These are phyloP conservation scores for Pyracantha coccinea DNA, from an alignment of 331 rosid species.

Conservation along the genomic window DNA sequence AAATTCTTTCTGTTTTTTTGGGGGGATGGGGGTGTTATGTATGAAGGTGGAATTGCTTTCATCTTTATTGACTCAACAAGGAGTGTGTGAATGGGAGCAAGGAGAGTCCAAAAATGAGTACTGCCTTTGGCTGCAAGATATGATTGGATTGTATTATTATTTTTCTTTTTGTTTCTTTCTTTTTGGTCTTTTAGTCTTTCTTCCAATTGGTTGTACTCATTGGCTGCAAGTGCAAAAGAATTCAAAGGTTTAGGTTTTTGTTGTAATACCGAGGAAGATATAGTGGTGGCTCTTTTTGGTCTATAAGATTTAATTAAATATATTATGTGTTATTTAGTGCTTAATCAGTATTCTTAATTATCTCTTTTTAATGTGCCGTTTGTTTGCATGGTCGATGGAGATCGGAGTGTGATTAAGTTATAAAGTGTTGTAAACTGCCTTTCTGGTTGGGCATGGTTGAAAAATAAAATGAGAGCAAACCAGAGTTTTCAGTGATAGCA, in stretches of 20 bases:
- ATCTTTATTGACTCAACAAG: constrained; percentile 27
- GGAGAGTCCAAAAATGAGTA: constrained; percentile 35
- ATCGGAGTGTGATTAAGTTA: neutral
- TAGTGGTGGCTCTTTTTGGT: constrained; percentile 15
- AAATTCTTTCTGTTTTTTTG: neutral
- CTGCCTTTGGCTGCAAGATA: constrained; percentile 23
- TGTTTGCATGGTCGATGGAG: neutral
- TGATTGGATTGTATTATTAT: constrained; percentile 6
- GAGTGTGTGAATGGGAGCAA: constrained; percentile 45
- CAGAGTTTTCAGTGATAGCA: constrained; percentile 14
- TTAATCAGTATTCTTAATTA: neutral
- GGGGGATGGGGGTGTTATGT: neutral
- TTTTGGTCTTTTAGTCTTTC: constrained; percentile 16
- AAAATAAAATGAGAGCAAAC: constrained; percentile 11
- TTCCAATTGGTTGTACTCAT: constrained; percentile 2
- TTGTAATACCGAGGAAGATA: constrained; percentile 63
- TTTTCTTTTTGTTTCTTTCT: neutral
- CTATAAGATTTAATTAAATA: constrained; percentile 3
- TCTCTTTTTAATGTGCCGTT: neutral
- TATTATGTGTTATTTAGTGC: constrained; percentile 2
- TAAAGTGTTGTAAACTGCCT: neutral
- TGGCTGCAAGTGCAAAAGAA: constrained; percentile 26
- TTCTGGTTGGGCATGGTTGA: neutral
- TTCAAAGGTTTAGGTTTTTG: constrained; percentile 48
- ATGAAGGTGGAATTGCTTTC: constrained; percentile 17